phyloP scores from a whole-genome alignment of 306 rosid genomes.

The cucumber (Cucumis sativus) region Cucumber_9930_V3 NC_026657.2:7823501-7824000 shows the following conservation, averaged over 20 bases:
- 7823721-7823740: constrained; percentile 42
- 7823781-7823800: constrained; percentile 77
- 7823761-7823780: constrained; percentile 90
- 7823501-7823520: constrained; percentile 92
- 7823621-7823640: constrained; percentile 30
- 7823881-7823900: background rate
- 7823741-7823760: constrained; percentile 92
- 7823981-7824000: background rate
- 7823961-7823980: background rate
- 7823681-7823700: background rate
- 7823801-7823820: constrained; percentile 99
- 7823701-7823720: constrained; percentile 16
- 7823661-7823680: constrained; percentile 2
- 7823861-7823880: constrained; percentile 47
- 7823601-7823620: constrained; percentile 97
- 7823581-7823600: constrained; percentile 97
- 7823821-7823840: constrained; percentile 97
- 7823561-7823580: constrained; percentile 91
- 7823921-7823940: background rate
- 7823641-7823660: constrained; percentile 2
- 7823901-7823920: background rate
- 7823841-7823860: constrained; percentile 92
- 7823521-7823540: constrained; percentile 90
- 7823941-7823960: background rate
- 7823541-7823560: constrained; percentile 93